Percentiles rank a stretch among this genome's conserved stretches.
These are phyloP conservation scores for Mycena galericulata DNA, from an alignment of 768 basidiomycete species.

Conservation along the genomic window DNA sequence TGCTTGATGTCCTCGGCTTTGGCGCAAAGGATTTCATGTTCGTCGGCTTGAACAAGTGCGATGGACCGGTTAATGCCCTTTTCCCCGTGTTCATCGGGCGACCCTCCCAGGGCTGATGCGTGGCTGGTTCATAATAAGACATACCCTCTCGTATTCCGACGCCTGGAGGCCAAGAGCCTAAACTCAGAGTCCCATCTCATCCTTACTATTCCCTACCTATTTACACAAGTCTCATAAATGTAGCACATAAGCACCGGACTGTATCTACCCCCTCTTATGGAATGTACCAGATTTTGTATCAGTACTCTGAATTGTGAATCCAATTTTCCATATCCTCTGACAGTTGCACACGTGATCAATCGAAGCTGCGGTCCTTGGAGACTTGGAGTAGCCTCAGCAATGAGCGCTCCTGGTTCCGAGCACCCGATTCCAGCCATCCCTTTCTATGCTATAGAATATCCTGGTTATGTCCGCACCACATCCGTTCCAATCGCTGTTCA, in stretches of 20 bases:
- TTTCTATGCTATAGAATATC: conserved; percentile 90
- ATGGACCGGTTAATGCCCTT: neutral
- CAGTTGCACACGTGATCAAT: conserved; percentile 22
- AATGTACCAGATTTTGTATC: conserved; percentile 17
- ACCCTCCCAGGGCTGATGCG: neutral
- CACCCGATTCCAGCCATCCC: conserved; percentile 64
- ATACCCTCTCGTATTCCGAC: too few relatives aligned
- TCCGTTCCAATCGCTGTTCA: conserved; percentile 74
- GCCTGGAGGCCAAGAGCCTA: too few relatives aligned
- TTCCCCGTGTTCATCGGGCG: neutral
- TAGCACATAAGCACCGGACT: conserved; percentile 16
- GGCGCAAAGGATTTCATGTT: conserved; percentile 2
- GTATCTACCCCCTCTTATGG: conserved; percentile 20
- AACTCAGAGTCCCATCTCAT: too few relatives aligned
- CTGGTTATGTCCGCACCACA: conserved; percentile 78
- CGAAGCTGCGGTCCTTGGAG: neutral
- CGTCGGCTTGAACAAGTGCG: conserved; percentile 17
- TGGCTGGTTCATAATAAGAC: too few relatives aligned
- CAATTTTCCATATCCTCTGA: too few relatives aligned
- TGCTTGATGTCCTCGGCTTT: conserved; percentile 27
- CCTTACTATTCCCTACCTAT: too few relatives aligned
- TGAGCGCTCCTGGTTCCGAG: conserved; percentile 43
- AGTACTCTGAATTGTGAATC: too few relatives aligned
- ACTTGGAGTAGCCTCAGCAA: neutral
- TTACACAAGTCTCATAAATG: neutral